Evolutionary conservation across 306 rosid genomes (phyloP), one percentile per base, ranked within the genome.

Genomic region (Gillenia trifoliata): DNA sequence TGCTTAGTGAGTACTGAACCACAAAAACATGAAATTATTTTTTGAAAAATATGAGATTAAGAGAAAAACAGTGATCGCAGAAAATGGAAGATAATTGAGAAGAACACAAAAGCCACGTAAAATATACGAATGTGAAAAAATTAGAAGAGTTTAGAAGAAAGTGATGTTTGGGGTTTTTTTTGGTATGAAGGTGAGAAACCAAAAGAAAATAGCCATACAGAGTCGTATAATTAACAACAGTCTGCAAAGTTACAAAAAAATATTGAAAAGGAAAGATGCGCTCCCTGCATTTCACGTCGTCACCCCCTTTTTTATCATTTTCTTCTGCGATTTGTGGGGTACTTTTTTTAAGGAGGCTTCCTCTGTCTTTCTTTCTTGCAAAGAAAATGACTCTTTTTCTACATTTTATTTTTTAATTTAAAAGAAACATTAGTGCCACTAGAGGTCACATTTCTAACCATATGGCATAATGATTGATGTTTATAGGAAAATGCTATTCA

Each of bases 141-240:
- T 47, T 16, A 73, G 77, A 62, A 73, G 49, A 41, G 61, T 73
- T 11, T 73, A 29, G 68, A 73, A 64, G 77, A 73, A 61, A 61
- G 70, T 73, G 70, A 73, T 28, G 16, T 30, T 62, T 64, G 10
- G 22, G 43, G 33, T 10, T 38, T 38, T 38, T 38, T 62, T 34
- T 6, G 6, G 52, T 30, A 23, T 4, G 65, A 36, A 52, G 54
- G 3, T 71, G 23, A 54, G n/a, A 22, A 71, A 68, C 26, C 26
- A 20, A 50, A 17, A 70, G 45, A 11, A 50, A 50, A 17, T 15
- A 26, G 43, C 60, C 59, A 45, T 29, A 33, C 64, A 4, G n/a
- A n/a, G n/a, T n/a, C n/a, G n/a, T n/a, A n/a, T n/a, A n/a, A n/a
- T n/a, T n/a, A n/a, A n/a, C n/a, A n/a, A n/a, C n/a, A n/a, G n/a